These are phyloP conservation scores for Iodosphaeria phyllophila DNA, from an alignment of 2,329 filamentous ascomycete genomes.

Conservation along the genomic window DNA sequence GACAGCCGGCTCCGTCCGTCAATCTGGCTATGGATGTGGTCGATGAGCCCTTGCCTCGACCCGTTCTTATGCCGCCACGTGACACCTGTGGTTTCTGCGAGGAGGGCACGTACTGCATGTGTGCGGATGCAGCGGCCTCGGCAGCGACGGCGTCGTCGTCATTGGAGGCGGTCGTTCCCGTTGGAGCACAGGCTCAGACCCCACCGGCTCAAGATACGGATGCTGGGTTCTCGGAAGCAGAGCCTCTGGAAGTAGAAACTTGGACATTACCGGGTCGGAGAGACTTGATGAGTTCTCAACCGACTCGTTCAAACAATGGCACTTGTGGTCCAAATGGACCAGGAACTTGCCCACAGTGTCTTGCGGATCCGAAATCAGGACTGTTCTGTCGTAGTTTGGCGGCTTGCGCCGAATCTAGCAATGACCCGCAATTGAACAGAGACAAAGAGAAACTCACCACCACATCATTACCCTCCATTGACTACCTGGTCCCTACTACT, in stretches of 20 bases:
- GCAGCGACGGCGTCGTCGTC: slow-evolving; percentile 16
- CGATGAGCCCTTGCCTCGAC: slow-evolving; percentile 13
- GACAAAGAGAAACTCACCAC: too few species aligned
- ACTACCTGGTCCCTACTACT: too few species aligned
- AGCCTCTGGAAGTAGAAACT: slow-evolving; percentile 41
- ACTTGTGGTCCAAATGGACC: slow-evolving; percentile 51
- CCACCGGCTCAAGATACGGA: too few species aligned
- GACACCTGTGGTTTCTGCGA: slow-evolving; percentile 71
- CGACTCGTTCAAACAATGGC: too few species aligned
- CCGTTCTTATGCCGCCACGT: slow-evolving; percentile 23
- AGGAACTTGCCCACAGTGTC: slow-evolving; percentile 63
- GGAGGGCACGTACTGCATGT: slow-evolving; percentile 67
- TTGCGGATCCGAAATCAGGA: slow-evolving; percentile 58
- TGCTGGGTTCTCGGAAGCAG: slow-evolving; percentile 46
- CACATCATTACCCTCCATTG: too few species aligned
- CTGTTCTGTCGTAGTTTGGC: slow-evolving; percentile 71
- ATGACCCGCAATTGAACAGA: too few species aligned
- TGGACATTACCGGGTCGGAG: too few species aligned
- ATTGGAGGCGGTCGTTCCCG: slow-evolving; percentile 18
- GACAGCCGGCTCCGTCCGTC: slow-evolving; percentile 20
- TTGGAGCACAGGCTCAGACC: slow-evolving; percentile 31
- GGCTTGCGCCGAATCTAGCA: slow-evolving; percentile 25
- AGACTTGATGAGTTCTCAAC: too few species aligned
- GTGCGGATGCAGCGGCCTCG: slow-evolving; percentile 36
- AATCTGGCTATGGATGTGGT: slow-evolving; percentile 8